phyloP scores from a whole-genome alignment of 129 eudicot species.

The Saussurea involucrata region DNA sequence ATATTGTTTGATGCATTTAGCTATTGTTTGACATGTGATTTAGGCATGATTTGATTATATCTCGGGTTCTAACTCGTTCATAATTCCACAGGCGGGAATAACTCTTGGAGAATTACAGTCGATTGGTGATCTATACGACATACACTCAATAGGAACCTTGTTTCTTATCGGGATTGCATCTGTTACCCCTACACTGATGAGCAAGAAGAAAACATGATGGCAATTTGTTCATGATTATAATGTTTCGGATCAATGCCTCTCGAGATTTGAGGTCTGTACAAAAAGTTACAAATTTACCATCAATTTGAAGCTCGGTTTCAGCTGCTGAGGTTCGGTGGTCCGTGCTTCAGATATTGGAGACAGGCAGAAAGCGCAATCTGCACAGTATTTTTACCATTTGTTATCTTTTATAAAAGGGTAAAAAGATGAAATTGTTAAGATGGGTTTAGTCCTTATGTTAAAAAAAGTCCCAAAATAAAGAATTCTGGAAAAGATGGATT shows the following conservation, averaged over 20 bases:
- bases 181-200: constrained; percentile 61
- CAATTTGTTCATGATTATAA: not conserved
- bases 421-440: constrained; percentile 11
- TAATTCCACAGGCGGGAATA: constrained; percentile 73
- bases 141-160: constrained; percentile 71
- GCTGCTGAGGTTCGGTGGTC: not conserved
- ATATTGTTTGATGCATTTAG: not conserved
- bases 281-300: constrained; percentile 14
- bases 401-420: constrained; percentile 17
- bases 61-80: not conserved
- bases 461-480: not conserved
- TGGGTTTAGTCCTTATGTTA: constrained; percentile 7
- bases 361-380: constrained; percentile 1
- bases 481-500: constrained; percentile 7
- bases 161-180: constrained; percentile 74
- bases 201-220: constrained; percentile 35
- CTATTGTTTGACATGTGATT: too few species aligned
- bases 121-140: constrained; percentile 78
- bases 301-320: constrained; percentile 3
- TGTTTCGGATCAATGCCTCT: constrained; percentile 7
- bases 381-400: not conserved
- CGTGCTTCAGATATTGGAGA: constrained; percentile 8
- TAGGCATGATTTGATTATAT: too few species aligned
- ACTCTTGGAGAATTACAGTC: constrained; percentile 90
- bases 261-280: constrained; percentile 14